Conservation (phyloP, 116 monocot genomes). For the Papilionanthe hybrid region DNA sequence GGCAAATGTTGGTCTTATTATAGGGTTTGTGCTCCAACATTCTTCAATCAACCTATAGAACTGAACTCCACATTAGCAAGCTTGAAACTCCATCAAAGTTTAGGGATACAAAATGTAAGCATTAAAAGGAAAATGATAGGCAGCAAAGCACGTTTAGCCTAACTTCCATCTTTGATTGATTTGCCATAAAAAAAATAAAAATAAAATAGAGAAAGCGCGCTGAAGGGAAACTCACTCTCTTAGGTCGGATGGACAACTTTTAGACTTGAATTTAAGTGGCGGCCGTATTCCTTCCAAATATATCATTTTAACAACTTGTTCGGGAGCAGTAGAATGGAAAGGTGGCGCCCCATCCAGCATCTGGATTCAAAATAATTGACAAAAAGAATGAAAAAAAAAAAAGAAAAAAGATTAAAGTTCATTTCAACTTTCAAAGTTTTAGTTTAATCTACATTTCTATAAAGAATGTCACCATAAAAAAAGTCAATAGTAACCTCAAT, state of each 20-base stretch:
- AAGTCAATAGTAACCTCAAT: background rate
- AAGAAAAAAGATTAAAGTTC: background rate
- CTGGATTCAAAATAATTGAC: slow-evolving; percentile 32
- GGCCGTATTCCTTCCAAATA: slow-evolving; percentile 76
- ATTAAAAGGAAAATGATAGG: background rate
- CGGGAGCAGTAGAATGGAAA: slow-evolving; percentile 56
- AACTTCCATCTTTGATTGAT: background rate
- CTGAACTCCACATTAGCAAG: background rate
- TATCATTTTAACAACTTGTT: slow-evolving; percentile 57
- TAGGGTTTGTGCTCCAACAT: slow-evolving; percentile 61
- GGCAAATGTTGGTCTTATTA: slow-evolving; percentile 63
- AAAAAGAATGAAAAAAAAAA: background rate
- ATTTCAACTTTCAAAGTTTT: background rate
- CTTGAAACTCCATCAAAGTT: background rate
- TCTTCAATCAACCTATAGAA: slow-evolving; percentile 66
- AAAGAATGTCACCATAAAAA: background rate
- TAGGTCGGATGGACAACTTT: slow-evolving; percentile 55
- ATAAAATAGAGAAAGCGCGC: background rate
- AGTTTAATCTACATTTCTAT: background rate
- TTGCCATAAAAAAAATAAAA: no score
- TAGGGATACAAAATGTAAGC: background rate
- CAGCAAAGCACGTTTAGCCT: background rate
- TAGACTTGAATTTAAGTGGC: slow-evolving; percentile 63
- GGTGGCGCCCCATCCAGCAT: slow-evolving; percentile 83
- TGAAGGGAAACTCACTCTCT: slow-evolving; percentile 55